A percentile compares a stretch with the other conserved stretches of the same genome.
Evolutionary conservation across 768 basidiomycete genomes (phyloP).

Genomic region (Suillus sp.): DNA sequence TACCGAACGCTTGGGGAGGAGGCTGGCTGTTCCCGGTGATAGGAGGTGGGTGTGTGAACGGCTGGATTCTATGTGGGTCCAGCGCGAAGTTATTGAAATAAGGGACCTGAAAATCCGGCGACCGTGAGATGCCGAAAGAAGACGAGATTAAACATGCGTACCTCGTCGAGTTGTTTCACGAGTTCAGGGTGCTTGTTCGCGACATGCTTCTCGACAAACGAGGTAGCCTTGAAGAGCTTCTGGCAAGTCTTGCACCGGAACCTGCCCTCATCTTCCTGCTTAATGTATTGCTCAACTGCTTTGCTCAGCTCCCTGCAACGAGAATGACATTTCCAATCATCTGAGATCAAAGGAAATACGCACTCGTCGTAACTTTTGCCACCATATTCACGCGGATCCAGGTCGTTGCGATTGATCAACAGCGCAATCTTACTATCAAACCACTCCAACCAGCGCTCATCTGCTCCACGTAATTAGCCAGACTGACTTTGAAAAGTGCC

Average conservation of each 20-base stretch:
- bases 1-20: slow-evolving; percentile 84
- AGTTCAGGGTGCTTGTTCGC: slow-evolving; percentile 91
- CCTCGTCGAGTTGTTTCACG: slow-evolving; percentile 82
- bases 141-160: slow-evolving; percentile 39
- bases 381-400: slow-evolving; percentile 87
- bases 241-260: slow-evolving; percentile 96
- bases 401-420: slow-evolving; percentile 72
- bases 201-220: slow-evolving; percentile 98
- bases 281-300: slow-evolving; percentile 77
- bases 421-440: slow-evolving; percentile 86
- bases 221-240: slow-evolving; percentile 96
- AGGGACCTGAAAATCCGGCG: slow-evolving; percentile 55
- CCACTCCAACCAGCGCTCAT: slow-evolving; percentile 88
- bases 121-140: slow-evolving; percentile 19
- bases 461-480: slow-evolving; percentile 41
- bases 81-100: slow-evolving; percentile 97
- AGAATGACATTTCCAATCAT: slow-evolving; percentile 19
- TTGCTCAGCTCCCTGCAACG: slow-evolving; percentile 74
- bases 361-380: slow-evolving; percentile 92
- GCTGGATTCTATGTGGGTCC: slow-evolving; percentile 91
- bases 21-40: slow-evolving; percentile 68
- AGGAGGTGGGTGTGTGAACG: slow-evolving; percentile 78
- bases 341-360: slow-evolving; percentile 34
- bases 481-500: slow-evolving; percentile 6
- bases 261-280: slow-evolving; percentile 96